phyloP scores from a whole-genome alignment of 2,329 filamentous ascomycete genomes.

The Sarocladium kiliense region DNA sequence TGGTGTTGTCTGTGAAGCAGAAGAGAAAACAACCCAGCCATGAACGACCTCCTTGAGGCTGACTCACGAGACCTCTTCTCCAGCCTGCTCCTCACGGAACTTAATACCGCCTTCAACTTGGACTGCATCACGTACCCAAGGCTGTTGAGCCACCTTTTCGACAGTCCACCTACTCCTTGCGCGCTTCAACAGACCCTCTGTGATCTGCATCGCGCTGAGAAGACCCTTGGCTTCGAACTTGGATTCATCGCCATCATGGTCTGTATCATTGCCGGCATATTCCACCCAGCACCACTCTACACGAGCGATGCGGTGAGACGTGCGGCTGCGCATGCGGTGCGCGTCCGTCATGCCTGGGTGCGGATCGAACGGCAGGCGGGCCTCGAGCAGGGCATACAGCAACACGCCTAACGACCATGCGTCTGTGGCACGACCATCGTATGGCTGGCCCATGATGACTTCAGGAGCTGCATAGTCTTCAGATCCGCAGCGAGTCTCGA shows the following conservation, averaged over 20 bases:
- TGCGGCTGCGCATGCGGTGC: constrained; percentile 71
- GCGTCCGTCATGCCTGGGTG: constrained; percentile 74
- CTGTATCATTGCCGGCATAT: constrained; percentile 77
- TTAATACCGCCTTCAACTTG: constrained; percentile 56
- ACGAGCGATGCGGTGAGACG: constrained; percentile 89
- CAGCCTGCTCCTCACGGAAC: constrained; percentile 55
- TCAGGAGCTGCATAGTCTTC: constrained; percentile 98
- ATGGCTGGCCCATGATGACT: constrained; percentile 90
- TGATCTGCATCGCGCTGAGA: constrained; percentile 71
- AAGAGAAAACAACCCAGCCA: no score
- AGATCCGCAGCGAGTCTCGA: constrained; percentile 91
- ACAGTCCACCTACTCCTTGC: constrained; percentile 73
- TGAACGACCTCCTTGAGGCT: not conserved
- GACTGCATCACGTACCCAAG: constrained; percentile 76
- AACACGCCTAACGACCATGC: constrained; percentile 94
- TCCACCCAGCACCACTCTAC: constrained; percentile 95
- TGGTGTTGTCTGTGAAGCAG: no score
- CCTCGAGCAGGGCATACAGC: constrained; percentile 88
- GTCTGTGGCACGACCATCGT: constrained; percentile 87
- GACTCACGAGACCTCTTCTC: constrained; percentile 40
- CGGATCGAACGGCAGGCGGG: constrained; percentile 88
- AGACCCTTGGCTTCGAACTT: constrained; percentile 61
- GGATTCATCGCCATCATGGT: constrained; percentile 66
- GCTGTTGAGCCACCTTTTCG: constrained; percentile 63
- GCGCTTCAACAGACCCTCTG: constrained; percentile 79